phyloP scores from a whole-genome alignment of 768 basidiomycete species.

The Gelatoporia subvermispora region DNA sequence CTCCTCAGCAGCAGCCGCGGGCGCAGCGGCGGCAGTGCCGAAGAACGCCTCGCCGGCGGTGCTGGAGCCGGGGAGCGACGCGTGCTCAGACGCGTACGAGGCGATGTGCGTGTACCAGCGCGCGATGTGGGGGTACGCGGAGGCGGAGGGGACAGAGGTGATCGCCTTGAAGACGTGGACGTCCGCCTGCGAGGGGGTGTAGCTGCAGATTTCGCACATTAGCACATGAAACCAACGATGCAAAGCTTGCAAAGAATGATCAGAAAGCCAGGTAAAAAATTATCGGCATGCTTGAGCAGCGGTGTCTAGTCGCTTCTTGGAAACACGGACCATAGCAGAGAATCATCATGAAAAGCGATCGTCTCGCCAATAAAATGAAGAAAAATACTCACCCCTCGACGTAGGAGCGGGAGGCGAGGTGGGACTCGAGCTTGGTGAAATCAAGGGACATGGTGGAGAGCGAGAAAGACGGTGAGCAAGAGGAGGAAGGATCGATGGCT shows the following conservation, averaged over 20 bases:
- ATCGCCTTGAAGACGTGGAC: constrained; percentile 87
- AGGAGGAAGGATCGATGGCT: constrained; percentile 14
- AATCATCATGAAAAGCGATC: constrained; percentile 51
- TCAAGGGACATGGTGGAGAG: constrained; percentile 54
- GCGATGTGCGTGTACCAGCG: constrained; percentile 96
- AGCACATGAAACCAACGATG: background rate
- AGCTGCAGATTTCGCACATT: constrained; percentile 40
- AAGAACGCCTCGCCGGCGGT: constrained; percentile 73
- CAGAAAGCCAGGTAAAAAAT: constrained; percentile 68
- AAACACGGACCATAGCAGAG: constrained; percentile 94
- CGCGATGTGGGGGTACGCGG: constrained; percentile 65
- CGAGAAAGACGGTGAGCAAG: background rate
- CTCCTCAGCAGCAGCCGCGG: constrained; percentile 36
- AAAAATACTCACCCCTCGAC: constrained; percentile 77
- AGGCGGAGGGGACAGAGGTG: constrained; percentile 56
- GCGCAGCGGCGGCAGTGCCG: constrained; percentile 41
- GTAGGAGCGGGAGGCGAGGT: constrained; percentile 85
- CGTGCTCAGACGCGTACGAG: constrained; percentile 78
- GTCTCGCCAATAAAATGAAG: constrained; percentile 5
- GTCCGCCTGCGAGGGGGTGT: constrained; percentile 91
- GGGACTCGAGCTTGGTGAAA: constrained; percentile 72
- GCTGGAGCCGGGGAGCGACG: constrained; percentile 79
- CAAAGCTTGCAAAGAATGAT: constrained; percentile 22
- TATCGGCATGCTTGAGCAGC: constrained; percentile 75
- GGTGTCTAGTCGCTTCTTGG: constrained; percentile 93